These are phyloP conservation scores for Pulveroboletus ravenelii DNA, from an alignment of 768 basidiomycete species.

Conservation along the genomic window DNA sequence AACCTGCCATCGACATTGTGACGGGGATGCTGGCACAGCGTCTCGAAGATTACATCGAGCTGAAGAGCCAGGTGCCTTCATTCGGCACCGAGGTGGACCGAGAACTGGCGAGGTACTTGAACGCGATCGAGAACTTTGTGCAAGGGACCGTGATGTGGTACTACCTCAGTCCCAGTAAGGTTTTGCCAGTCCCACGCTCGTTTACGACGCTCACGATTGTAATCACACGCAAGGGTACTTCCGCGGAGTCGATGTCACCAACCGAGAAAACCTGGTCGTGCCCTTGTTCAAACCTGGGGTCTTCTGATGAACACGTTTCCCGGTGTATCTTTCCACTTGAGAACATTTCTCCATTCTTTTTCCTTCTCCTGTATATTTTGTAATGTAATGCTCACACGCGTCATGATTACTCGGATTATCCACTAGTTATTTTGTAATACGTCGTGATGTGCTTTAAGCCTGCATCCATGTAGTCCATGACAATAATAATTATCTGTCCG, in stretches of 20 bases:
- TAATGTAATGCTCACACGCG: conserved; percentile 17
- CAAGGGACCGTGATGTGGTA: conserved; percentile 39
- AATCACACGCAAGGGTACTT: conserved; percentile 26
- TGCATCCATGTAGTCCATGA: conserved; percentile 5
- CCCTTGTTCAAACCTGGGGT: conserved; percentile 27
- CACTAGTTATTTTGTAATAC: conserved; percentile 8
- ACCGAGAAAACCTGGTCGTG: conserved; percentile 25
- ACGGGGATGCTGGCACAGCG: conserved; percentile 35
- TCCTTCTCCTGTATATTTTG: conserved; percentile 16
- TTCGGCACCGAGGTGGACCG: conserved; percentile 33
- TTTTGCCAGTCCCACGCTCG: neutral
- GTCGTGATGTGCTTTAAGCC: conserved; percentile 1
- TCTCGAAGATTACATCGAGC: conserved; percentile 29
- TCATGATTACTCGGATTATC: conserved; percentile 13
- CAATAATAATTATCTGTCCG: too few species aligned
- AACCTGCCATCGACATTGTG: conserved; percentile 33
- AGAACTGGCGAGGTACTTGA: conserved; percentile 32
- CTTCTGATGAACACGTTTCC: conserved; percentile 15
- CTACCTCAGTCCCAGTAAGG: conserved; percentile 36
- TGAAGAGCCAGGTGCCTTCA: conserved; percentile 33
- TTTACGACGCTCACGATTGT: conserved; percentile 10
- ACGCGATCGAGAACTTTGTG: conserved; percentile 35
- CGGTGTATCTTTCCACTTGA: neutral
- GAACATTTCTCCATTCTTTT: neutral
- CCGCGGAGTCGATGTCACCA: conserved; percentile 31